Base-by-base conservation (phyloP, 257 asterid species). In the Przewalskia tangutica region DNA sequence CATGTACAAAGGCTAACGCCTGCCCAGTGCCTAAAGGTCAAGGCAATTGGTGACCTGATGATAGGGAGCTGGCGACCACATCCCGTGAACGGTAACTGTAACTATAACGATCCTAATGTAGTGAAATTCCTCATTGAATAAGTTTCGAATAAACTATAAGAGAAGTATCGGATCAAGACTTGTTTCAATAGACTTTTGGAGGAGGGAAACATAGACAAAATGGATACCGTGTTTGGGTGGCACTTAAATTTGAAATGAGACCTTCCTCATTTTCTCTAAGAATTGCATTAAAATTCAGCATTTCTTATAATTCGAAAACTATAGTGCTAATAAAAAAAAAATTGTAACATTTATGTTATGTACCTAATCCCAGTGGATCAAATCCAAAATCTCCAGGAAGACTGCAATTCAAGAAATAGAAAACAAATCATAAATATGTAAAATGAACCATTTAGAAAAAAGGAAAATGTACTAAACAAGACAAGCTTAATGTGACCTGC, bases 351-450 rank as follows among this genome's bases (percentile, higher is more conserved):
- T 64, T 36, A 20, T 16, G 76, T 9, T 40, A 13, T 86, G 38
- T 90, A 91, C 98, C 98, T 86, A 92, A 85, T 85, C 98, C 98
- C 4, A 94, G 88, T 0, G 97, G 98, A 71, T 94, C 98, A 77
- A 94, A 94, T 65, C 97, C 98, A 83, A 92, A 92, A 85, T 94
- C 98, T 85, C 97, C 98, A 0, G 98, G 98, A 77, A 94, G 93
- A 85, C 97, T 94, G 84, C 85, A 87, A 68, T 7, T 81, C 38
- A 50, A 46, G 51, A 64, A 70, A 6, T 23, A 70, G 34, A 58
- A 85, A 38, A 83, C 53, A 77, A 56, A 27, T 50, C 12, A 81
- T 40, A 82, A 6, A 36, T 7, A 32, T 76, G 58, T 7, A 66
- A 65, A 65, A 4, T 66, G 8, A 81, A 17, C 44, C 44, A 48